Evolutionary conservation across 129 eudicot genomes (phyloP).

Genomic region (Gnaphalium uliginosum): DNA sequence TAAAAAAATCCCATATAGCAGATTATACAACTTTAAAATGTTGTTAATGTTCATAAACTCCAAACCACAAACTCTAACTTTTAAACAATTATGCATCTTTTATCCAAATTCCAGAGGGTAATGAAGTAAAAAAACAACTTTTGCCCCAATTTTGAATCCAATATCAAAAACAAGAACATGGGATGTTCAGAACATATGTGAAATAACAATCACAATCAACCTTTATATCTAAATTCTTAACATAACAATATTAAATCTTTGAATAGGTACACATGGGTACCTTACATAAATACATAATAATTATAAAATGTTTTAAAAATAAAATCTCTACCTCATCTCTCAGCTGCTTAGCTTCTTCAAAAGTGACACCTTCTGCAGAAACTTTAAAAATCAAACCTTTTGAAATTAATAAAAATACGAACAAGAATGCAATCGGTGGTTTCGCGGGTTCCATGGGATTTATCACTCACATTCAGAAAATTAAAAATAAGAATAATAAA

Average conservation of each 20-base stretch:
- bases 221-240: background rate
- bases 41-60: background rate
- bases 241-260: conserved; percentile 3
- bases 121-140: background rate
- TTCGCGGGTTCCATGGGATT: conserved; percentile 33
- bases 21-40: background rate
- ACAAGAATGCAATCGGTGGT: conserved; percentile 29
- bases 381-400: conserved; percentile 29
- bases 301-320: background rate
- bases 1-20: background rate
- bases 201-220: background rate
- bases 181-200: background rate
- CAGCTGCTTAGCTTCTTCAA: conserved; percentile 74
- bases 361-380: conserved; percentile 69
- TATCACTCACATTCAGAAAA: conserved; percentile 16
- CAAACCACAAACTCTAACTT: conserved; percentile 2
- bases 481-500: background rate
- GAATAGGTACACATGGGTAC: background rate
- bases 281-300: background rate
- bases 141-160: background rate
- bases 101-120: conserved; percentile 2
- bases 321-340: conserved; percentile 69
- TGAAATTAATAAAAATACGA: conserved; percentile 19
- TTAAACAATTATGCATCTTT: conserved; percentile 7
- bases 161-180: conserved; percentile 2